Evolutionary conservation across 2,329 filamentous ascomycete species (phyloP).

Genomic region (Curvularia hawaiiensis): DNA sequence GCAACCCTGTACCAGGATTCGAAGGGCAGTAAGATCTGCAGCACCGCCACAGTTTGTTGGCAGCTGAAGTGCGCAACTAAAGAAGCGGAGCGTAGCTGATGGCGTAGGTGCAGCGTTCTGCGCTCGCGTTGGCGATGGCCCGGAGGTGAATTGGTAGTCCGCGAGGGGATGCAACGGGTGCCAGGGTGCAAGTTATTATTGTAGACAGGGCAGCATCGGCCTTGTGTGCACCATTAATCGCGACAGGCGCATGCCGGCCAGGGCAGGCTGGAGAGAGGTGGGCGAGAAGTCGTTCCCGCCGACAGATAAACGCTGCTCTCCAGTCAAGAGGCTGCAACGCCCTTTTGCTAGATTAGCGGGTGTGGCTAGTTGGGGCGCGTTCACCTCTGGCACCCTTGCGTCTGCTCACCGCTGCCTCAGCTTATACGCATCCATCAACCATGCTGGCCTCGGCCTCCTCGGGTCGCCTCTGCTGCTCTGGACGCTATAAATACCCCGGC

Average conservation of each 20-base stretch:
- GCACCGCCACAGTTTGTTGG: constrained; percentile 21
- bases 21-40: constrained; percentile 14
- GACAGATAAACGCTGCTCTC: constrained; percentile 1
- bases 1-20: constrained; percentile 9
- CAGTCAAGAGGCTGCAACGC: constrained; percentile 10
- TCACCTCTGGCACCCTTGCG: constrained; percentile 12
- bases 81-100: background rate
- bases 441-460: background rate
- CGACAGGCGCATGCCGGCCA: constrained; percentile 2
- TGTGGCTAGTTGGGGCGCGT: constrained; percentile 17
- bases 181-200: background rate
- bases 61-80: constrained; percentile 11
- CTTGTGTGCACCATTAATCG: background rate
- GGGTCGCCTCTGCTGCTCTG: background rate
- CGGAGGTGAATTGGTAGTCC: background rate
- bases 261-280: background rate
- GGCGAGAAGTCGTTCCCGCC: constrained; percentile 5
- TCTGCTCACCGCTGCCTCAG: constrained; percentile 18
- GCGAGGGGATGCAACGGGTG: constrained; percentile 3
- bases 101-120: constrained; percentile 4
- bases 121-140: constrained; percentile 6
- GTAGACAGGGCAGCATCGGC: background rate
- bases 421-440: constrained; percentile 1
- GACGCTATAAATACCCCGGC: background rate
- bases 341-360: constrained; percentile 7